phyloP scores from a whole-genome alignment of 1,139 yeast genomes.

The Sugiyamaella novakii region DNA sequence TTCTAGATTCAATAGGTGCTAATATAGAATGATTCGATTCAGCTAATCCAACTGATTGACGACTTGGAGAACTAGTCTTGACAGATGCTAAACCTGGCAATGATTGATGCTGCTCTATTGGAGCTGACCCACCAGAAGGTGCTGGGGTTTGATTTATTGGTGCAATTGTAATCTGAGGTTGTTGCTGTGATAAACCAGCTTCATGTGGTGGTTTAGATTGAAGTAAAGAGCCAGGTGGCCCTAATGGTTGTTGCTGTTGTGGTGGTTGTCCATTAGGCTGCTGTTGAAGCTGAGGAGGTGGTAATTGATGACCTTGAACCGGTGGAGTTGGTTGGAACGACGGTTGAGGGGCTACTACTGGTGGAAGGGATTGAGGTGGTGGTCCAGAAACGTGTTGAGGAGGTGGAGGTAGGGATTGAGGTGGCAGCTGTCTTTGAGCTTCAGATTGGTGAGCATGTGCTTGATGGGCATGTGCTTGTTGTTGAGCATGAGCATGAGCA shows the following conservation, averaged over 20 bases:
- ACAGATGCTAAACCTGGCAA: constrained; percentile 15
- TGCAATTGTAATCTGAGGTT: constrained; percentile 4
- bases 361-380: constrained; percentile 18
- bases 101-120: constrained; percentile 17
- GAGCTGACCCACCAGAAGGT: too few species aligned
- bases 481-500: constrained; percentile 16
- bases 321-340: constrained; percentile 24
- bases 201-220: constrained; percentile 21
- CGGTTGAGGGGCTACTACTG: constrained; percentile 22
- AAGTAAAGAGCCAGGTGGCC: constrained; percentile 16
- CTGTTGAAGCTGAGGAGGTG: constrained; percentile 23
- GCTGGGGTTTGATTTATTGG: constrained; percentile 7
- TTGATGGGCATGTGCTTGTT: constrained; percentile 19
- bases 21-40: not conserved
- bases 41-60: constrained; percentile 10
- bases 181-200: not conserved
- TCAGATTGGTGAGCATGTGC: constrained; percentile 10
- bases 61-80: constrained; percentile 8
- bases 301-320: constrained; percentile 20
- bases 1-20: constrained; percentile 9
- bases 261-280: constrained; percentile 17
- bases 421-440: constrained; percentile 18
- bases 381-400: constrained; percentile 21
- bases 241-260: constrained; percentile 21
- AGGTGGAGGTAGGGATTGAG: constrained; percentile 17